Evolutionary conservation across 306 rosid species (phyloP).

Genomic region (Acacia confusa): DNA sequence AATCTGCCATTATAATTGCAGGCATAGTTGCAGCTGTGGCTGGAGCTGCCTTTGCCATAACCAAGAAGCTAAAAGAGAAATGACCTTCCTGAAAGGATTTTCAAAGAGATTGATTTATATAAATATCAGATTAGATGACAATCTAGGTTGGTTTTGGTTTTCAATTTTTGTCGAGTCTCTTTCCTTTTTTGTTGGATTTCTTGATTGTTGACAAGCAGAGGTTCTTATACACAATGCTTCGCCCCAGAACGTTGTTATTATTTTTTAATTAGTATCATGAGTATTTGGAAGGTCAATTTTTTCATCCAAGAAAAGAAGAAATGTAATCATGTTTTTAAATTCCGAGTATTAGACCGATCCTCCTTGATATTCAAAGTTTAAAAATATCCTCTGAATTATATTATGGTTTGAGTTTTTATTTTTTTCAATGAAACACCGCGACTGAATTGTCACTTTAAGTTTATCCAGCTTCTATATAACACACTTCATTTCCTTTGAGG

Average conservation of each 20-base stretch:
- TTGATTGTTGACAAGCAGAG: background rate
- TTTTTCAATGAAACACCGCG: background rate
- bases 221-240: background rate
- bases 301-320: background rate
- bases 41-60: constrained; percentile 44
- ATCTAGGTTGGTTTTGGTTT: background rate
- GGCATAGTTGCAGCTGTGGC: constrained; percentile 52
- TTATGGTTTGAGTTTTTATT: background rate
- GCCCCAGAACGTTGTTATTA: background rate
- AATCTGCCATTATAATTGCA: constrained; percentile 50
- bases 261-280: background rate
- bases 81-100: background rate
- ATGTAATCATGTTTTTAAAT: background rate
- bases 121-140: background rate
- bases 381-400: background rate
- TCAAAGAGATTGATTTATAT: constrained; percentile 16
- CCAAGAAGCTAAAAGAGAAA: constrained; percentile 58
- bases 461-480: too few relatives aligned
- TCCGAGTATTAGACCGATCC: background rate
- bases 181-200: background rate
- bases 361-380: background rate
- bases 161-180: background rate
- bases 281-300: background rate
- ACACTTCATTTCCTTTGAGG: too few relatives aligned
- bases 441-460: background rate